Percentiles rank a stretch among this genome's conserved stretches.
These are phyloP conservation scores for Fusarium bactridioides DNA, from an alignment of 2,329 filamentous ascomycete species.

Conservation along the genomic window DNA sequence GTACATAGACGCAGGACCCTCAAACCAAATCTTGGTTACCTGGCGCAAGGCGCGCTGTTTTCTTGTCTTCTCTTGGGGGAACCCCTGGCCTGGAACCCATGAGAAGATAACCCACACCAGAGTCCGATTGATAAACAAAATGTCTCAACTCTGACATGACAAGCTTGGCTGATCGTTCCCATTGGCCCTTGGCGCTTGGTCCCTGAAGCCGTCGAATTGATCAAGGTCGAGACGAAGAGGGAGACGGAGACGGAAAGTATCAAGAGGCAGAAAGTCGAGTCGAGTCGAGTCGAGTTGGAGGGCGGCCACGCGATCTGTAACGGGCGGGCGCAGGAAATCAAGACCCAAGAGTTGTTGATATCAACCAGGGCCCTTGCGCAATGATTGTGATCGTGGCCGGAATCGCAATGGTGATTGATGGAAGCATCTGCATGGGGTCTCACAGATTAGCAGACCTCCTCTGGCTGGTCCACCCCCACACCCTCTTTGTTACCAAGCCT, in stretches of 20 bases:
- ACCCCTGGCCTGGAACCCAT: not conserved
- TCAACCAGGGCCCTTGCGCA: constrained; percentile 20
- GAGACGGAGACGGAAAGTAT: not conserved
- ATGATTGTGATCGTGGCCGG: constrained; percentile 33
- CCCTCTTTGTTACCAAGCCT: constrained; percentile 22
- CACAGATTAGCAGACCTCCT: constrained; percentile 35
- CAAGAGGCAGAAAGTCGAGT: not conserved
- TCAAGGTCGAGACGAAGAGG: not conserved
- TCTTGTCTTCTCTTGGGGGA: not conserved
- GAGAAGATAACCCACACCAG: not conserved
- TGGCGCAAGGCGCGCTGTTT: constrained; percentile 12
- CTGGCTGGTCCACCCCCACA: constrained; percentile 37
- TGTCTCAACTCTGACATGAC: not conserved
- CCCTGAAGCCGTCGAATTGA: constrained; percentile 7
- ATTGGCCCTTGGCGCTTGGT: constrained; percentile 12
- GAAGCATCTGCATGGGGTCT: constrained; percentile 18
- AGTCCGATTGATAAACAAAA: constrained; percentile 25
- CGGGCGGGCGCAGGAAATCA: constrained; percentile 33
- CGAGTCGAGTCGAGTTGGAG: constrained; percentile 21
- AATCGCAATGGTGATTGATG: constrained; percentile 36
- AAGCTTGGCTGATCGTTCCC: not conserved
- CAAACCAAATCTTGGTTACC: constrained; percentile 6
- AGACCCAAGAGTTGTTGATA: constrained; percentile 22
- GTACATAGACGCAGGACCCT: not conserved
- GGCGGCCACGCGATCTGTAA: constrained; percentile 31